Conservation (phyloP, 345 rosid species). For the Erucastrum elatum region DNA sequence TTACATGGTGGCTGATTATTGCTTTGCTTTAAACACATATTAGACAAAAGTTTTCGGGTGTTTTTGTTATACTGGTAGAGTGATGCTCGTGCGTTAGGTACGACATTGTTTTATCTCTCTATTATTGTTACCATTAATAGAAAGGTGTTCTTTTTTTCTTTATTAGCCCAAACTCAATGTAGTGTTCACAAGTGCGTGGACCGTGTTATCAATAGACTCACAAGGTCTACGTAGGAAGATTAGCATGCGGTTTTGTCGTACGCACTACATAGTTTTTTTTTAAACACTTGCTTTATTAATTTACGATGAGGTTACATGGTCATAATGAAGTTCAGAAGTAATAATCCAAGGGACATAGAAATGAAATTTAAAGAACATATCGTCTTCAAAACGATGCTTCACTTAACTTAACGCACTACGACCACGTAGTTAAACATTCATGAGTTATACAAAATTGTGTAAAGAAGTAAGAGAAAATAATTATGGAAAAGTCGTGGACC, state of each 20-base stretch:
- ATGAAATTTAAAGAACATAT: too few relatives aligned
- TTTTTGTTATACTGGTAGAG: not conserved
- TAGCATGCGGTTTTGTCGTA: not conserved
- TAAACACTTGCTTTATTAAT: too few relatives aligned
- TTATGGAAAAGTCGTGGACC: not conserved
- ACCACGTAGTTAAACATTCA: not conserved
- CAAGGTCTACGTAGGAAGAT: not conserved
- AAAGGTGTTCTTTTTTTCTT: not conserved
- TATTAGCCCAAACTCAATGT: not conserved
- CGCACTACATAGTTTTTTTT: too few relatives aligned
- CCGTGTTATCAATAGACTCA: not conserved
- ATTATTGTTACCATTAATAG: slow-evolving; percentile 2
- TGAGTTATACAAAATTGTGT: not conserved
- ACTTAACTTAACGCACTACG: too few relatives aligned
- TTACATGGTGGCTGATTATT: slow-evolving; percentile 16
- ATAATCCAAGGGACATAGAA: too few relatives aligned
- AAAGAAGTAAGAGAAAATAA: not conserved
- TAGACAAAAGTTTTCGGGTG: slow-evolving; percentile 13
- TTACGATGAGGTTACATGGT: too few relatives aligned
- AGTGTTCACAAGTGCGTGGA: not conserved
- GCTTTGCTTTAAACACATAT: not conserved
- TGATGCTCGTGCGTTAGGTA: slow-evolving; percentile 18
- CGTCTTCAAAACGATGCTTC: too few relatives aligned
- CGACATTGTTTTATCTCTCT: not conserved
- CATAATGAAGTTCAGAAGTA: too few relatives aligned